Evolutionary conservation across 257 asterid species (phyloP), one percentile per base, ranked within the genome.

Genomic region (Petunia axillaris): DNA sequence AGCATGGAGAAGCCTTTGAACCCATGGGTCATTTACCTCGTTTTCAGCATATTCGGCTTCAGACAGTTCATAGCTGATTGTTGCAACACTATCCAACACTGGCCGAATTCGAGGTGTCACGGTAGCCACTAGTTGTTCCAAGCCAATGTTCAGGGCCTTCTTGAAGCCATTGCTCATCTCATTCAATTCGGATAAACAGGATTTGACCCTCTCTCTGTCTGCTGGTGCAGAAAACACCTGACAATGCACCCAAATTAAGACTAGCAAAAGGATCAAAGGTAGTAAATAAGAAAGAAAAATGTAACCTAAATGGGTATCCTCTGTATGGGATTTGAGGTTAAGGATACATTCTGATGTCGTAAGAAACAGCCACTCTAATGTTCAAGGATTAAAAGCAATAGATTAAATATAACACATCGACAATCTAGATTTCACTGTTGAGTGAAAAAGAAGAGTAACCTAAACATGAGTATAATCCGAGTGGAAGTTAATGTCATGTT

Each of bases 1-100:
- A 74, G 90, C 91, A 85, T 92, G 99, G 75, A 95, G 99, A 76
- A 95, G 97, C 87, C 98, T 86, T 77, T 93, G 99, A 76, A 95
- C 97, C 99, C 99, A 95, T 16, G 99, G 98, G 79, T 95, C 99
- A 77, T 95, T 95, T 80, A 92, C 91, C 92, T 95, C 99, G 46
- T 93, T 92, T 75, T 95, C 98, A 8, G 99, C 99, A 80, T 95
- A 95, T 81, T 93, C 98, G 79, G 94, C 90, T 81, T 95, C 99
- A 4, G 98, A 92, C 35, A 95, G 92, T 82, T 92, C 97, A 54
- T 92, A 95, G 88, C 98, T 89, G 84, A 92, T 92, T 82, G 92
- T 89, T 64, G 96, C 99, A 81, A 92, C 97, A n/a, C 81, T 88
- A 80, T 95, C 99, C 79, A 92, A 81, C 40, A 95, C 86, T 2